Evolutionary conservation across 2,329 filamentous ascomycete genomes (phyloP).

Genomic region (Raffaelea deltoideospora): DNA sequence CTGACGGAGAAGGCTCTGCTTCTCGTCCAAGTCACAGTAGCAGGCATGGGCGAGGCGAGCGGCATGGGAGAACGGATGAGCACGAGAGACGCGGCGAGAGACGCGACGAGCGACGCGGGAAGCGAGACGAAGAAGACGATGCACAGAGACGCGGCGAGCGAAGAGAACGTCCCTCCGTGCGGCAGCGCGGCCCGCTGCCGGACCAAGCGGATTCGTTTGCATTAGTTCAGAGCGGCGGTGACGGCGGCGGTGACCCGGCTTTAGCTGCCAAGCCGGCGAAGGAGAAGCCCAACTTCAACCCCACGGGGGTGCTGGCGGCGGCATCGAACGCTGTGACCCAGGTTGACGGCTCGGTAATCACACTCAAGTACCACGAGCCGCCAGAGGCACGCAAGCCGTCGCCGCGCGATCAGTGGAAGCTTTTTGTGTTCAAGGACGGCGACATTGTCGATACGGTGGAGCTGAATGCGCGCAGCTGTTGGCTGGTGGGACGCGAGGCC

Average conservation of each 20-base stretch:
- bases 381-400: slow-evolving; percentile 82
- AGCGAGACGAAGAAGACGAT: slow-evolving; percentile 1
- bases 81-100: neutral
- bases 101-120: too few species aligned
- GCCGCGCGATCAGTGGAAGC: slow-evolving; percentile 62
- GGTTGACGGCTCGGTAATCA: slow-evolving; percentile 5
- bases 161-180: slow-evolving; percentile 7
- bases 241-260: slow-evolving; percentile 17
- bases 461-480: slow-evolving; percentile 64
- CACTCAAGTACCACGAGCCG: slow-evolving; percentile 80
- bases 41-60: neutral
- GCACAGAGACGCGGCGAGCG: neutral
- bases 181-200: slow-evolving; percentile 35
- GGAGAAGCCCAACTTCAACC: slow-evolving; percentile 76
- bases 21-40: too few species aligned
- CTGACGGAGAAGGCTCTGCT: too few species aligned
- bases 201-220: slow-evolving; percentile 47
- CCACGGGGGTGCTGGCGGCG: slow-evolving; percentile 69
- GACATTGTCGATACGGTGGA: slow-evolving; percentile 73
- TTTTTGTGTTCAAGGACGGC: slow-evolving; percentile 81
- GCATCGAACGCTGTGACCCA: slow-evolving; percentile 52
- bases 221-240: slow-evolving; percentile 27
- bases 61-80: neutral
- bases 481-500: slow-evolving; percentile 73
- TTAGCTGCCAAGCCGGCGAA: slow-evolving; percentile 38